A percentile compares a stretch with the other conserved stretches of the same genome.
phyloP scores from a whole-genome alignment of 2,329 filamentous ascomycete genomes.

The Dothideomycetes sp. region DNA sequence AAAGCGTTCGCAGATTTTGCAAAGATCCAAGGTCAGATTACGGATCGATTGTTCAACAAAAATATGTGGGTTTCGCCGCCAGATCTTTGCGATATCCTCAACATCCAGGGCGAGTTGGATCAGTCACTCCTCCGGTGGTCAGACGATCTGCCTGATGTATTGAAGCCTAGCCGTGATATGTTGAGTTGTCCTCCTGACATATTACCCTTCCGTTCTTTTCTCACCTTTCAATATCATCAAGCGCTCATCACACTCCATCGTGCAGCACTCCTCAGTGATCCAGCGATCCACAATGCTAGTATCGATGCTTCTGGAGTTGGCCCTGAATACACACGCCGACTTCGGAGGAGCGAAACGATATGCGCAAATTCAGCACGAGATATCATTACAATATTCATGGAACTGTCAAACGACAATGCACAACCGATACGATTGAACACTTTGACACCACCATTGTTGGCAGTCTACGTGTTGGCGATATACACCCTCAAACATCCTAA shows the following conservation, averaged over 20 bases:
- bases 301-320: not conserved
- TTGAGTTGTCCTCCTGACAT: constrained; percentile 14
- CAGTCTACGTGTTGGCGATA: constrained; percentile 4
- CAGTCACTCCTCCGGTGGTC: not conserved
- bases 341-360: not conserved
- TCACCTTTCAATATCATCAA: constrained; percentile 4
- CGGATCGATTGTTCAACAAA: not conserved
- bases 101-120: not conserved
- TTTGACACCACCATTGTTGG: not conserved
- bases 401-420: not conserved
- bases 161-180: not conserved
- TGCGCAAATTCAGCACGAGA: constrained; percentile 1
- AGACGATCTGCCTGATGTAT: not conserved
- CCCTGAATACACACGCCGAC: not conserved
- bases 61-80: too few species aligned
- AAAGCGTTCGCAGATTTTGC: not conserved
- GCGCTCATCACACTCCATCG: constrained; percentile 7
- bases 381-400: not conserved
- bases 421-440: not conserved
- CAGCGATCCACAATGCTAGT: not conserved
- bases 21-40: not conserved
- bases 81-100: not conserved
- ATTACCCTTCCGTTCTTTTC: not conserved
- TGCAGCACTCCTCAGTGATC: not conserved
- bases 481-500: constrained; percentile 5